These are phyloP conservation scores for Saturnispora galanensis DNA, from an alignment of 805 yeast species.

Conservation along the genomic window DNA sequence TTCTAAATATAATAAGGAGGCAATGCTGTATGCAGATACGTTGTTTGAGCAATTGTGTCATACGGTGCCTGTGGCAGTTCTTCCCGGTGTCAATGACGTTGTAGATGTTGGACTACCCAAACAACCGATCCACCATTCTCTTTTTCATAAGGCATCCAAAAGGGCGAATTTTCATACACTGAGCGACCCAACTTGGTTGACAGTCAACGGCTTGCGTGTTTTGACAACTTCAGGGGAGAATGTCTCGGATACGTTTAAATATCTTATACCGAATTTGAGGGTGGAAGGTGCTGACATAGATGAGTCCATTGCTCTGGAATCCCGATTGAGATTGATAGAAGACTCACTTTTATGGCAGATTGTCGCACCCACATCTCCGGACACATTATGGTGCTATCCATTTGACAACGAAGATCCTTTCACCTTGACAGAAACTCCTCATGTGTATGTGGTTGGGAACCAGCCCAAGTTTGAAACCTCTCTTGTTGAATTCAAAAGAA, in stretches of 20 bases:
- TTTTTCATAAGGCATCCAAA: constrained; percentile 38
- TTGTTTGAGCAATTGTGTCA: constrained; percentile 47
- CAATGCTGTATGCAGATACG: constrained; percentile 47
- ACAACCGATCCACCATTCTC: constrained; percentile 74
- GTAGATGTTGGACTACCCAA: constrained; percentile 82
- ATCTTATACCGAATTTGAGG: constrained; percentile 36
- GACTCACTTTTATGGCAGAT: constrained; percentile 75
- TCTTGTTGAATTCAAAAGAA: constrained; percentile 28
- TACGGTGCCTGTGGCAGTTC: constrained; percentile 57
- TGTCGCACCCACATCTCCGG: constrained; percentile 91
- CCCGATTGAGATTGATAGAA: constrained; percentile 49
- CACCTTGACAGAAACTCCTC: constrained; percentile 69
- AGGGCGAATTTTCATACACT: constrained; percentile 32
- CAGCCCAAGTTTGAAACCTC: constrained; percentile 53
- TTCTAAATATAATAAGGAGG: constrained; percentile 39
- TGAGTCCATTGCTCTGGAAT: constrained; percentile 21
- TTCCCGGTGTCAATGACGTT: constrained; percentile 86
- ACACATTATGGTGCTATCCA: constrained; percentile 87
- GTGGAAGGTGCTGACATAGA: constrained; percentile 19
- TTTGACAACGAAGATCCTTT: constrained; percentile 73
- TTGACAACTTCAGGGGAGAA: constrained; percentile 83
- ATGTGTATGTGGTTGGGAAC: constrained; percentile 80
- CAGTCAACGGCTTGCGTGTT: constrained; percentile 44
- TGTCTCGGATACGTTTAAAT: constrained; percentile 65
- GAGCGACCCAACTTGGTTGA: constrained; percentile 72